Conservation (phyloP, 2,329 filamentous ascomycete genomes). For the Periconia macrospinosa region DNA sequence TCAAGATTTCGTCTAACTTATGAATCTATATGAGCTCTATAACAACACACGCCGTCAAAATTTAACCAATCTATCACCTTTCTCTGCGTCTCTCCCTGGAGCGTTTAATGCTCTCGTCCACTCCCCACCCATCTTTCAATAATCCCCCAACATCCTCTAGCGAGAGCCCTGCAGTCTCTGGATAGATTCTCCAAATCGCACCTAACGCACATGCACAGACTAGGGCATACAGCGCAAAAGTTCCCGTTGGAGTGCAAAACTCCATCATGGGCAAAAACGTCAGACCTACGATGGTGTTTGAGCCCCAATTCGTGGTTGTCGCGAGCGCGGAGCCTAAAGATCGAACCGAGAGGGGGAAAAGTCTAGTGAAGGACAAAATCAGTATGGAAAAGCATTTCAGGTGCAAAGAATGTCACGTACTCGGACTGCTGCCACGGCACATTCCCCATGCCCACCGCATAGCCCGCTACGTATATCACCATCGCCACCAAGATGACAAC, state of each 20-base stretch:
- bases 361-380: conserved; percentile 8
- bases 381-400: neutral
- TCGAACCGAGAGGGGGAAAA: conserved; percentile 78
- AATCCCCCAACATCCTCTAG: conserved; percentile 78
- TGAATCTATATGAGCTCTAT: neutral
- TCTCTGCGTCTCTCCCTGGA: conserved; percentile 15
- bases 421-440: conserved; percentile 97
- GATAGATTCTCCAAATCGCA: conserved; percentile 74
- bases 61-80: neutral
- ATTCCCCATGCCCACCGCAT: conserved; percentile 85
- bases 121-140: conserved; percentile 72
- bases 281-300: conserved; percentile 82
- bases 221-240: conserved; percentile 77
- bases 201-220: conserved; percentile 72
- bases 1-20: neutral
- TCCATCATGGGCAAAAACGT: conserved; percentile 91
- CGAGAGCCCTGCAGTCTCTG: conserved; percentile 79
- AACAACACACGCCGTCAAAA: neutral
- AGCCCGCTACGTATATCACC: conserved; percentile 81
- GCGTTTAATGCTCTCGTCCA: conserved; percentile 35
- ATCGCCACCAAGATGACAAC: conserved; percentile 70
- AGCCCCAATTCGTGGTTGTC: conserved; percentile 84
- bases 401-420: conserved; percentile 29
- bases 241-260: conserved; percentile 69
- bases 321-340: conserved; percentile 72